These are phyloP conservation scores for Heliosperma pusillum DNA, from an alignment of 148 eudicot species.

Conservation along the genomic window DNA sequence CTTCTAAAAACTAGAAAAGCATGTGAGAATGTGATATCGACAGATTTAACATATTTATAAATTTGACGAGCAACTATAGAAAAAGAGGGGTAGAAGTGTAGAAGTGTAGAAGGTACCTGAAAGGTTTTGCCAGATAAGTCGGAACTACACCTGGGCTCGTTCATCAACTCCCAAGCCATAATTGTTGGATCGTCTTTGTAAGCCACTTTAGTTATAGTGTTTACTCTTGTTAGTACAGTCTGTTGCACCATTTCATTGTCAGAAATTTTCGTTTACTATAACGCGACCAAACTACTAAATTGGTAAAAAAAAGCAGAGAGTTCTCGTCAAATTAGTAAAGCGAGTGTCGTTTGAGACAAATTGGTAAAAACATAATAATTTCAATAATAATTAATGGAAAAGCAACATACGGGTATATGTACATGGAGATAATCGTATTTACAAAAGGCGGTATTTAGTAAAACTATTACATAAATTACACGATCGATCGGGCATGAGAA, in stretches of 20 bases:
- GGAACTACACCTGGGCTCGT: slow-evolving; percentile 66
- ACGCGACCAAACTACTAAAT: too few species aligned
- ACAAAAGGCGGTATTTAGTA: too few species aligned
- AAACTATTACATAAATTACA: not conserved
- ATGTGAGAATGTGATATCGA: too few species aligned
- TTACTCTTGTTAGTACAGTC: slow-evolving; percentile 59
- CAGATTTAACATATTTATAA: not conserved
- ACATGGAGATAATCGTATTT: too few species aligned
- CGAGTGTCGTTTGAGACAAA: not conserved
- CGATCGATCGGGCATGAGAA: too few species aligned
- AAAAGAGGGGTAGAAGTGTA: not conserved
- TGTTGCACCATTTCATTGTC: slow-evolving; percentile 19
- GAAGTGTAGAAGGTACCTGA: slow-evolving; percentile 44
- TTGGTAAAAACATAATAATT: not conserved
- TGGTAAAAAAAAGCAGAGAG: too few species aligned
- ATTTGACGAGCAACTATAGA: not conserved
- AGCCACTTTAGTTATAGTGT: slow-evolving; percentile 49
- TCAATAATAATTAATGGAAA: not conserved
- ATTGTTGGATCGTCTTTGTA: slow-evolving; percentile 70
- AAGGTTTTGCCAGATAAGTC: slow-evolving; percentile 56
- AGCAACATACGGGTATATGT: not conserved
- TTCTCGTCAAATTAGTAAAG: too few species aligned
- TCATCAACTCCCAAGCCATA: slow-evolving; percentile 89
- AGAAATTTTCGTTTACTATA: too few species aligned
- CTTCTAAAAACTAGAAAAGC: too few species aligned